Evolutionary conservation across 805 yeast genomes (phyloP).

Genomic region (Yarrowia sp.): DNA sequence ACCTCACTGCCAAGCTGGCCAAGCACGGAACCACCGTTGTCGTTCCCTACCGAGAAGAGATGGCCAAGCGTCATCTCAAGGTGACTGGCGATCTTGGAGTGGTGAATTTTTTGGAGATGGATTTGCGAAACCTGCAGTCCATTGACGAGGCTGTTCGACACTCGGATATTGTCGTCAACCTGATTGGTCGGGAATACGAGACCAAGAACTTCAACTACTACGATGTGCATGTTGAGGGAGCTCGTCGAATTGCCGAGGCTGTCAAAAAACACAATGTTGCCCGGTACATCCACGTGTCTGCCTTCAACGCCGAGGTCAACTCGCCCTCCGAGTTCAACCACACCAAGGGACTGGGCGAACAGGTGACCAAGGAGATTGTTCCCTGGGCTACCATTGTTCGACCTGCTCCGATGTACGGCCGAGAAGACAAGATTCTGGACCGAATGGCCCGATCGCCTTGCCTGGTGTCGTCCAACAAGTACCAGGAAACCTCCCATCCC

Average conservation of each 20-base stretch:
- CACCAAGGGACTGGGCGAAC: conserved; percentile 81
- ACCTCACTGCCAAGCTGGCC: conserved; percentile 74
- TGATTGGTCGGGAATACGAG: conserved; percentile 75
- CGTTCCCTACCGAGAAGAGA: conserved; percentile 82
- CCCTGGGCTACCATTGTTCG: conserved; percentile 86
- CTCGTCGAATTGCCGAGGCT: conserved; percentile 78
- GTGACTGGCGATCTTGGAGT: conserved; percentile 89
- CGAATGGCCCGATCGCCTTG: conserved; percentile 62
- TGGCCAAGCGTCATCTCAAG: conserved; percentile 77
- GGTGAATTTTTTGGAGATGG: conserved; percentile 82
- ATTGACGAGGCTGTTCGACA: conserved; percentile 79
- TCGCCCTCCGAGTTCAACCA: conserved; percentile 76
- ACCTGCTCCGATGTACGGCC: conserved; percentile 81
- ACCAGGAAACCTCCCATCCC: conserved; percentile 69
- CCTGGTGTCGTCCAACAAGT: conserved; percentile 70
- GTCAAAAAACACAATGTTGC: conserved; percentile 73
- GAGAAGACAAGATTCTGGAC: conserved; percentile 73
- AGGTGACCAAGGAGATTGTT: conserved; percentile 66
- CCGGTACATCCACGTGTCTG: conserved; percentile 77
- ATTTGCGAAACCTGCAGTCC: conserved; percentile 75
- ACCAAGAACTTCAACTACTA: conserved; percentile 85
- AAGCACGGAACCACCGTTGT: conserved; percentile 80
- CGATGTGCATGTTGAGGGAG: conserved; percentile 80
- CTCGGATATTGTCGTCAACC: conserved; percentile 82
- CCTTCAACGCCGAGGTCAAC: conserved; percentile 73